These are phyloP conservation scores for Fusarium sp. DNA, from an alignment of 2,329 filamentous ascomycete species.

Conservation along the genomic window DNA sequence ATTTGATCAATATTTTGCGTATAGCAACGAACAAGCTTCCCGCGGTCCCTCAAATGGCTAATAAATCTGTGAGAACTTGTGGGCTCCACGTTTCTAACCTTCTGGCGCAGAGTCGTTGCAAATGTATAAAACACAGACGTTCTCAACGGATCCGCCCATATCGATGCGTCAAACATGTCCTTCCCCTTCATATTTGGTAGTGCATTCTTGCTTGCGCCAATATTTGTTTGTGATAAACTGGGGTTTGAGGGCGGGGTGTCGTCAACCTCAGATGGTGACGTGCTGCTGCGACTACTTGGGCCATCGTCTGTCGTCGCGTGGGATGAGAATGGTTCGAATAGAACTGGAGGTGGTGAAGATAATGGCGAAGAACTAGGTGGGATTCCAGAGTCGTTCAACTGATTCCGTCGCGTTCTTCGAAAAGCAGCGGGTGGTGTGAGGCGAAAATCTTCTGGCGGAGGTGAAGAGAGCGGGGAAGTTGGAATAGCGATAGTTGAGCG, in stretches of 20 bases:
- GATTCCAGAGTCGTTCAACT: conserved; percentile 38
- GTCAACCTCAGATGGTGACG: conserved; percentile 59
- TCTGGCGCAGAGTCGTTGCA: conserved; percentile 73
- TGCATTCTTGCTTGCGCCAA: conserved; percentile 49
- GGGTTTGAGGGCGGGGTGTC: conserved; percentile 57
- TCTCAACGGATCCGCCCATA: conserved; percentile 75
- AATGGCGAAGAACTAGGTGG: conserved; percentile 64
- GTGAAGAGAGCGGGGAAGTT: conserved; percentile 55
- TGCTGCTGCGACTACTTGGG: conserved; percentile 53
- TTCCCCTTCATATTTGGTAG: conserved; percentile 75
- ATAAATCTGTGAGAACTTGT: conserved; percentile 77
- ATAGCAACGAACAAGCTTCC: conserved; percentile 77
- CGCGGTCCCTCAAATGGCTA: conserved; percentile 72
- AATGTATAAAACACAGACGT: conserved; percentile 81
- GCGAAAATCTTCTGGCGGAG: conserved; percentile 50
- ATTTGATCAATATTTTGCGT: conserved; percentile 82
- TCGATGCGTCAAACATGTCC: conserved; percentile 76
- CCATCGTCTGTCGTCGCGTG: conserved; percentile 53
- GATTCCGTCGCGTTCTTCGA: conserved; percentile 37
- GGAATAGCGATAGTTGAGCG: conserved; percentile 37
- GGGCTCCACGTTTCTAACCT: conserved; percentile 70
- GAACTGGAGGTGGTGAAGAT: conserved; percentile 65
- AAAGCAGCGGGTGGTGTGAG: conserved; percentile 45
- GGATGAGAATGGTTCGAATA: conserved; percentile 64
- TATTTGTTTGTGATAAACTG: conserved; percentile 53